Conservation (phyloP, 306 rosid species). For the Lathyrus aphaca region DNA sequence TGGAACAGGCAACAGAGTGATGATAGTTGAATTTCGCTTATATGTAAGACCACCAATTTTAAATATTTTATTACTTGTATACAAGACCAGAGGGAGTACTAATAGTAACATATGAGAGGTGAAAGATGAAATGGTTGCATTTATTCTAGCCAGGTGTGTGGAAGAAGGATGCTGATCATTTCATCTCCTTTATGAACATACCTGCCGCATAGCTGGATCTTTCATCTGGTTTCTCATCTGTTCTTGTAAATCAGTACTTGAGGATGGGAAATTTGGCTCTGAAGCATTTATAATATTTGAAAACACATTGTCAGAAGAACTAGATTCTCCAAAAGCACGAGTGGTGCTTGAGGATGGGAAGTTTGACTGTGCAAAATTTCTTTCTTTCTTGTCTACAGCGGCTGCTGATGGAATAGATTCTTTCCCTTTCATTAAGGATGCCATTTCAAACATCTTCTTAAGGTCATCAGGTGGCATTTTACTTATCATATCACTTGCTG, state of each 20-base stretch:
- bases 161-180: background rate
- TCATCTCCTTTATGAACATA: conserved; percentile 44
- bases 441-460: conserved; percentile 86
- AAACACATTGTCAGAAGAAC: conserved; percentile 49
- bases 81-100: background rate
- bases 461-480: conserved; percentile 84
- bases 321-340: conserved; percentile 53
- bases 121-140: conserved; percentile 4
- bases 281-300: conserved; percentile 56
- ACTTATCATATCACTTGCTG: conserved; percentile 80
- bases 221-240: conserved; percentile 98
- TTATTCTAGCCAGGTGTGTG: conserved; percentile 25
- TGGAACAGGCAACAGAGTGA: background rate
- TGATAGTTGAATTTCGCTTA: background rate
- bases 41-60: background rate
- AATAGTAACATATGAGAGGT: conserved; percentile 1
- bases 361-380: conserved; percentile 43
- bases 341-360: conserved; percentile 49
- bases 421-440: conserved; percentile 68
- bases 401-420: conserved; percentile 51
- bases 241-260: conserved; percentile 79
- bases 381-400: conserved; percentile 41
- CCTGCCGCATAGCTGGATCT: conserved; percentile 95
- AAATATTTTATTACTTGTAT: background rate
- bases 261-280: conserved; percentile 65